Conservation (phyloP, 495 filamentous ascomycete species). For the Aspergillus conjunctus region DNA sequence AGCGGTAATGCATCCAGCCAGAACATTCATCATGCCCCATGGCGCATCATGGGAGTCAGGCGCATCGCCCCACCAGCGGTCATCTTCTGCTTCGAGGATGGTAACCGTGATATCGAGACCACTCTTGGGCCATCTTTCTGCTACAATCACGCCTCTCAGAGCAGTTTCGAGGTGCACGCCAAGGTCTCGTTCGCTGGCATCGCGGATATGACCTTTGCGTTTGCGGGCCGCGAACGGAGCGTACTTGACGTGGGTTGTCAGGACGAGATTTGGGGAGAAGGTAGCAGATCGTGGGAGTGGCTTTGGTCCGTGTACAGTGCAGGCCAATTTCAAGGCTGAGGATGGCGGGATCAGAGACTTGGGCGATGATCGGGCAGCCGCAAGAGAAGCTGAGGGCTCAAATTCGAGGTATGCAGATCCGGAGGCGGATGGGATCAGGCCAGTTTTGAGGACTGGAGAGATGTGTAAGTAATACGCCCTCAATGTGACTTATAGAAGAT, state of each 20-base stretch:
- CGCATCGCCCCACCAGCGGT: conserved; percentile 61
- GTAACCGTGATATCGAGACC: conserved; percentile 91
- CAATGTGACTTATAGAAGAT: not conserved
- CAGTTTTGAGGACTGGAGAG: conserved; percentile 78
- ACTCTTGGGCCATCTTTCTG: conserved; percentile 94
- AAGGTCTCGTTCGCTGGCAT: conserved; percentile 84
- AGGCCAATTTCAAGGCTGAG: conserved; percentile 81
- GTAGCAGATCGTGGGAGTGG: conserved; percentile 85
- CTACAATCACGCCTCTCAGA: conserved; percentile 83
- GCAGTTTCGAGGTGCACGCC: conserved; percentile 90
- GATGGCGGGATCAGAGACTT: conserved; percentile 52
- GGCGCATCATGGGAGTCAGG: conserved; percentile 52
- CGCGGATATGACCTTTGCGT: conserved; percentile 83
- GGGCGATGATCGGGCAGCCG: conserved; percentile 49
- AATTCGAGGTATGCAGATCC: conserved; percentile 95
- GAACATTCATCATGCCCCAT: conserved; percentile 84
- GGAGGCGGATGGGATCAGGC: conserved; percentile 87
- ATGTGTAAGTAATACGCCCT: conserved; percentile 17
- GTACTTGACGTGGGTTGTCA: conserved; percentile 93
- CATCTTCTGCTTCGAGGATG: conserved; percentile 86
- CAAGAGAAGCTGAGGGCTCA: conserved; percentile 56
- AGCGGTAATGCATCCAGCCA: conserved; percentile 90
- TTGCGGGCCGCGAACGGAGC: conserved; percentile 87
- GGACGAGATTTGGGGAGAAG: conserved; percentile 86
- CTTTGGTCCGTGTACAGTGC: conserved; percentile 89